Percentiles rank a stretch among this genome's conserved stretches.
phyloP scores from a whole-genome alignment of 2,329 filamentous ascomycete species.

The Cordyceps tenuipes region DNA sequence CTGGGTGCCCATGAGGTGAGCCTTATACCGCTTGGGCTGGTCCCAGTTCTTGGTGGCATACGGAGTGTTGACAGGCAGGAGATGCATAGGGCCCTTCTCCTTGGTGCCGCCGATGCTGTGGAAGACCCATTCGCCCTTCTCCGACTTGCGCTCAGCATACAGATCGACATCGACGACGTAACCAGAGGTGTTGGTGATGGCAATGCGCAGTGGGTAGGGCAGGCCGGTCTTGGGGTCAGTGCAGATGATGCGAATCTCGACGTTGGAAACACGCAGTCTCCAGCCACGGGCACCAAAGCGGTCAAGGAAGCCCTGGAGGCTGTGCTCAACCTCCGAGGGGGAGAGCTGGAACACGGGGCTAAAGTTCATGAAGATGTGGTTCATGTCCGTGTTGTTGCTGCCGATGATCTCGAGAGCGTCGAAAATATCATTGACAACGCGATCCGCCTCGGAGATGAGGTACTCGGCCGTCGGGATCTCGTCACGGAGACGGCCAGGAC shows the following conservation, averaged over 20 bases:
- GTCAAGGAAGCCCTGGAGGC: slow-evolving; percentile 89
- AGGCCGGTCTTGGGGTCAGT: slow-evolving; percentile 77
- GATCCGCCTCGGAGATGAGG: slow-evolving; percentile 92
- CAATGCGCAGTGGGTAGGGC: slow-evolving; percentile 86
- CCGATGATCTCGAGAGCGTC: slow-evolving; percentile 97
- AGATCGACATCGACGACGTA: slow-evolving; percentile 97
- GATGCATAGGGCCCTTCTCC: slow-evolving; percentile 91
- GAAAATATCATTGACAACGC: slow-evolving; percentile 94
- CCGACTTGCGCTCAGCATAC: slow-evolving; percentile 95
- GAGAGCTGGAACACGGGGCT: slow-evolving; percentile 90
- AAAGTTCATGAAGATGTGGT: slow-evolving; percentile 99
- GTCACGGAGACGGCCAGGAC: slow-evolving; percentile 86
- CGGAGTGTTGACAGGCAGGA: slow-evolving; percentile 81
- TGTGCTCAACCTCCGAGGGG: slow-evolving; percentile 84
- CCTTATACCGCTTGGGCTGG: slow-evolving; percentile 98
- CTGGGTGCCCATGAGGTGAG: slow-evolving; percentile 97
- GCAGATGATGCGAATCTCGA: slow-evolving; percentile 97
- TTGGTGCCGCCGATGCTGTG: slow-evolving; percentile 92
- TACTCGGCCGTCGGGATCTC: slow-evolving; percentile 99
- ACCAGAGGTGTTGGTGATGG: slow-evolving; percentile 96
- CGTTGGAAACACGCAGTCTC: slow-evolving; percentile 92
- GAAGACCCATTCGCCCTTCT: slow-evolving; percentile 98
- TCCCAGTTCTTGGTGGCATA: slow-evolving; percentile 98
- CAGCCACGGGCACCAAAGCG: slow-evolving; percentile 91
- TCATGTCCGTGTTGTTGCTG: slow-evolving; percentile 98